Percentiles rank a stretch among this genome's conserved stretches.
These are phyloP conservation scores for Pyrenopolyporus hunteri DNA, from an alignment of 495 filamentous ascomycete genomes.

Conservation along the genomic window DNA sequence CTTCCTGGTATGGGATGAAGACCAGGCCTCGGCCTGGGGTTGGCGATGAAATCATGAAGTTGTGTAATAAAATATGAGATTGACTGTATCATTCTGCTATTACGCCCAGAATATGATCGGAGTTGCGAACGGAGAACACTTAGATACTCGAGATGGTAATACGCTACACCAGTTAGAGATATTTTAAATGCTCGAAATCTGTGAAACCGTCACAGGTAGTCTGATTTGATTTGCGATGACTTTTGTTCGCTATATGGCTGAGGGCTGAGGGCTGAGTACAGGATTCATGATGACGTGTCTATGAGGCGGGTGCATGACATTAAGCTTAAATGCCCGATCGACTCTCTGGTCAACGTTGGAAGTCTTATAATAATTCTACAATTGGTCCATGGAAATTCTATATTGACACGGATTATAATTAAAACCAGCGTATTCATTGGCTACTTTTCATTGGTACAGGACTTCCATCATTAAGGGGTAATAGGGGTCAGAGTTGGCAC, in stretches of 20 bases:
- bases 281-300: constrained; percentile 9
- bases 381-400: not conserved
- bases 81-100: not conserved
- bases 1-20: constrained; percentile 30
- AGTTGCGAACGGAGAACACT: too few species aligned
- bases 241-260: constrained; percentile 2
- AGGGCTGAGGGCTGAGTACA: not conserved
- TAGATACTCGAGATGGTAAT: too few species aligned
- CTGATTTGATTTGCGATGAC: not conserved
- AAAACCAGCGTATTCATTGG: too few species aligned
- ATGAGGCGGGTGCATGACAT: constrained; percentile 7
- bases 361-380: not conserved
- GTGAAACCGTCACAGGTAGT: too few species aligned
- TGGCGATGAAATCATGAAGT: not conserved
- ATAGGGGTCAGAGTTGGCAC: too few species aligned
- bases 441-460: too few species aligned
- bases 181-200: too few species aligned
- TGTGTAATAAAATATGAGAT: not conserved
- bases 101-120: not conserved
- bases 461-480: too few species aligned
- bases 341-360: not conserved
- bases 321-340: not conserved
- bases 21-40: constrained; percentile 17
- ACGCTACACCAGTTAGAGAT: too few species aligned
- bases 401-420: not conserved